Conservation (phyloP, 1,284 basidiomycete genomes). For the Trichosporon coremiiforme region DNA sequence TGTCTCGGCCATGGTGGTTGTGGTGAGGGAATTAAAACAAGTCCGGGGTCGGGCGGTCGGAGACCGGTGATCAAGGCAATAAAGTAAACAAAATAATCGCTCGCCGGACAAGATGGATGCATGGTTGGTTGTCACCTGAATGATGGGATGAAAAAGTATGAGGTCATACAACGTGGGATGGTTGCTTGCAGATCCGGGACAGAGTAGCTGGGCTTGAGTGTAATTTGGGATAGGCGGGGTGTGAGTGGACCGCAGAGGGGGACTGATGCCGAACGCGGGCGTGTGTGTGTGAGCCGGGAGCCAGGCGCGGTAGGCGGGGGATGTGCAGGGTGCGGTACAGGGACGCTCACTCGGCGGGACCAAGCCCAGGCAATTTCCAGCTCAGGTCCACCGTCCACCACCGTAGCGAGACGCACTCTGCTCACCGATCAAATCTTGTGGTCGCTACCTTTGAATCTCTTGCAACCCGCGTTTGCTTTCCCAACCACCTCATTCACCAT, state of each 20-base stretch:
- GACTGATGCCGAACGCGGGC: not conserved
- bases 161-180: constrained; percentile 13
- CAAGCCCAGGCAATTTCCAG: constrained; percentile 1
- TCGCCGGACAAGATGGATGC: not conserved
- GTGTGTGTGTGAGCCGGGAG: not conserved
- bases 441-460: not conserved
- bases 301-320: not conserved
- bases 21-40: not conserved
- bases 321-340: constrained; percentile 1
- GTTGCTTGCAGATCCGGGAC: not conserved
- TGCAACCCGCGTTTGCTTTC: not conserved
- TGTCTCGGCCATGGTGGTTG: constrained; percentile 6
- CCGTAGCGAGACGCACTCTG: not conserved
- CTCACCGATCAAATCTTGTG: not conserved
- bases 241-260: too few species aligned
- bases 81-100: not conserved
- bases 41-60: not conserved
- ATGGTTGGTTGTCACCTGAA: not conserved
- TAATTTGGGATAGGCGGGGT: not conserved
- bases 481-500: not conserved
- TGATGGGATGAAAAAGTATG: not conserved
- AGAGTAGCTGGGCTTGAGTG: not conserved
- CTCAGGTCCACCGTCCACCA: not conserved
- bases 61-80: not conserved
- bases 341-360: constrained; percentile 4